A percentile compares a stretch with the other conserved stretches of the same genome.
These are phyloP conservation scores for Sambucus nigra DNA, from an alignment of 129 eudicot genomes.

Conservation along the genomic window DNA sequence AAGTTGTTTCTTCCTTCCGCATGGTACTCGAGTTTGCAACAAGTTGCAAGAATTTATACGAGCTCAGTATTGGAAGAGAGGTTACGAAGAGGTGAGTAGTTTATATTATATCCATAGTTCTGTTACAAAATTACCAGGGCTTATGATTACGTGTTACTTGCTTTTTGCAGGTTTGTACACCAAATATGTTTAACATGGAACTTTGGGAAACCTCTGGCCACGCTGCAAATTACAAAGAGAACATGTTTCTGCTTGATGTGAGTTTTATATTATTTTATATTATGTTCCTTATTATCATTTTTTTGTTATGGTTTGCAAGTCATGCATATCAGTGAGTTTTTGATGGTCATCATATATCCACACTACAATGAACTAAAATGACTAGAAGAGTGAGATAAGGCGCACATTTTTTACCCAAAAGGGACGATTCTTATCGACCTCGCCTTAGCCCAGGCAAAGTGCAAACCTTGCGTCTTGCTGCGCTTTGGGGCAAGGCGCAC, in stretches of 20 bases:
- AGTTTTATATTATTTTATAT: too few species aligned
- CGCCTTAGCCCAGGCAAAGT: too few species aligned
- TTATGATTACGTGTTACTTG: constrained; percentile 11
- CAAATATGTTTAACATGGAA: constrained; percentile 91
- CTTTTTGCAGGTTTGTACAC: constrained; percentile 53
- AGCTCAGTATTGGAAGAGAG: constrained; percentile 63
- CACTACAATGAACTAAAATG: too few species aligned
- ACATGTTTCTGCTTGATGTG: constrained; percentile 89
- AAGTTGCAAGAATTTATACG: constrained; percentile 58
- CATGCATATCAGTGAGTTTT: too few species aligned
- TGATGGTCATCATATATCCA: too few species aligned
- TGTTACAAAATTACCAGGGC: background rate
- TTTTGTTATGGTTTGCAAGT: too few species aligned
- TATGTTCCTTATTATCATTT: too few species aligned
- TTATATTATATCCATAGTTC: constrained; percentile 4
- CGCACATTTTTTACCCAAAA: too few species aligned
- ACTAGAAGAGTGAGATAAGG: too few species aligned
- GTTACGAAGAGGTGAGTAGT: constrained; percentile 60
- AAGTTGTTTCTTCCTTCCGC: constrained; percentile 89
- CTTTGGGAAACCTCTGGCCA: constrained; percentile 98
- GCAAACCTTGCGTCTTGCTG: too few species aligned
- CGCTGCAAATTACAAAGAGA: constrained; percentile 89
- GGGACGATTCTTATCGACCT: too few species aligned
- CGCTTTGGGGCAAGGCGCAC: too few species aligned
- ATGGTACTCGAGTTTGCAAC: constrained; percentile 66